These are phyloP conservation scores for Euptelea pleiosperma DNA, from an alignment of 164 flowering plant species.

Conservation along the genomic window DNA sequence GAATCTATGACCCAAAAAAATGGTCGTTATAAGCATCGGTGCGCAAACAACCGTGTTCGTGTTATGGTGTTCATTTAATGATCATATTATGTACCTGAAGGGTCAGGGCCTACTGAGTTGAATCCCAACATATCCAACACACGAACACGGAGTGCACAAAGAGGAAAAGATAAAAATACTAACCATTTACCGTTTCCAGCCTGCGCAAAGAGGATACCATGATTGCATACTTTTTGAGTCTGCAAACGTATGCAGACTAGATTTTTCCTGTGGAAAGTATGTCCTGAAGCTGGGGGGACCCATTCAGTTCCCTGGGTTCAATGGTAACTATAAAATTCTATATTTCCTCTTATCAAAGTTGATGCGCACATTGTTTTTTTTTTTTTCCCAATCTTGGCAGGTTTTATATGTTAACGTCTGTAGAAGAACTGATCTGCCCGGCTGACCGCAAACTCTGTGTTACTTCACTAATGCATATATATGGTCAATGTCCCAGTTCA, in stretches of 20 bases:
- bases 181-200: neutral
- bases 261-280: constrained; percentile 91
- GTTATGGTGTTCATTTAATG: neutral
- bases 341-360: too few relatives aligned
- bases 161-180: neutral
- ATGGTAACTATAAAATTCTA: constrained; percentile 44
- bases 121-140: neutral
- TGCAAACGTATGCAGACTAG: too few relatives aligned
- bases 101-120: neutral
- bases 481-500: constrained; percentile 71
- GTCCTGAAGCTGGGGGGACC: constrained; percentile 90
- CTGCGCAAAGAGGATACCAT: neutral
- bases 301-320: constrained; percentile 78
- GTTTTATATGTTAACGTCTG: constrained; percentile 4
- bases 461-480: constrained; percentile 26
- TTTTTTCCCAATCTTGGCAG: neutral
- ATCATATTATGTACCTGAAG: neutral
- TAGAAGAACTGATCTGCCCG: constrained; percentile 88
- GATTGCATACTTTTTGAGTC: too few relatives aligned
- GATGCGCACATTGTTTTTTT: neutral
- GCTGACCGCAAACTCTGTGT: constrained; percentile 85
- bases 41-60: constrained; percentile 44
- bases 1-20: constrained; percentile 93
- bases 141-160: too few relatives aligned
- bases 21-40: constrained; percentile 97